Percentiles rank a stretch among this genome's conserved stretches.
phyloP scores from a whole-genome alignment of 75 land plant species.

The Cupressus sempervirens region DNA sequence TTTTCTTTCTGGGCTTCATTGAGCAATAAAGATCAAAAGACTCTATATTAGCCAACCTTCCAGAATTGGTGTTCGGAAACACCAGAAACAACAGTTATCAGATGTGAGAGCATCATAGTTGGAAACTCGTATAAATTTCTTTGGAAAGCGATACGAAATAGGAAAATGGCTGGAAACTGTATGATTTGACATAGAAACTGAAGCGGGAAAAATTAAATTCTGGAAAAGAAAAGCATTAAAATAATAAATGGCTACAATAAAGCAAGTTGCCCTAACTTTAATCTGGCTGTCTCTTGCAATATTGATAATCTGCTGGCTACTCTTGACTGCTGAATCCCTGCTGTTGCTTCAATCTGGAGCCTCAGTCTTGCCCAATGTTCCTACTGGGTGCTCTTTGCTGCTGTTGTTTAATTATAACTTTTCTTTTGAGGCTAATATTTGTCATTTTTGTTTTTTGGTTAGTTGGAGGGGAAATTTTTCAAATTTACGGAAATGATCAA shows the following conservation, averaged over 20 bases:
- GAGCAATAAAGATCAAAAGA: neutral
- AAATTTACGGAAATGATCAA: neutral
- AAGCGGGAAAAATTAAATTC: neutral
- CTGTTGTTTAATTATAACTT: neutral
- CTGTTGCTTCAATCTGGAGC: neutral
- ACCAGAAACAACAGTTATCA: neutral
- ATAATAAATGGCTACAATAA: neutral
- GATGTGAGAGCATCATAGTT: neutral
- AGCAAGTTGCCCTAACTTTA: neutral
- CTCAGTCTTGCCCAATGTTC: neutral
- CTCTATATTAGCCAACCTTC: neutral
- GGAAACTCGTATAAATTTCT: neutral
- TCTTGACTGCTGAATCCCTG: neutral
- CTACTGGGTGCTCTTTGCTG: neutral
- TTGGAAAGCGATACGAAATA: neutral
- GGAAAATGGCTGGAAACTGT: neutral
- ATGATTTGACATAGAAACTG: neutral
- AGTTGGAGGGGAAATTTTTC: neutral
- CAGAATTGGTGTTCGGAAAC: neutral
- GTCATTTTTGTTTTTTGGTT: neutral
- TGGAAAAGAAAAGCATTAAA: neutral
- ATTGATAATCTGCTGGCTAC: neutral
- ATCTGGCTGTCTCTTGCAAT: neutral
- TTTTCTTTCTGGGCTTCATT: neutral
- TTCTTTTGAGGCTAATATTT: neutral